Evolutionary conservation across 2,329 filamentous ascomycete species (phyloP).

Genomic region (Beauveria australis): DNA sequence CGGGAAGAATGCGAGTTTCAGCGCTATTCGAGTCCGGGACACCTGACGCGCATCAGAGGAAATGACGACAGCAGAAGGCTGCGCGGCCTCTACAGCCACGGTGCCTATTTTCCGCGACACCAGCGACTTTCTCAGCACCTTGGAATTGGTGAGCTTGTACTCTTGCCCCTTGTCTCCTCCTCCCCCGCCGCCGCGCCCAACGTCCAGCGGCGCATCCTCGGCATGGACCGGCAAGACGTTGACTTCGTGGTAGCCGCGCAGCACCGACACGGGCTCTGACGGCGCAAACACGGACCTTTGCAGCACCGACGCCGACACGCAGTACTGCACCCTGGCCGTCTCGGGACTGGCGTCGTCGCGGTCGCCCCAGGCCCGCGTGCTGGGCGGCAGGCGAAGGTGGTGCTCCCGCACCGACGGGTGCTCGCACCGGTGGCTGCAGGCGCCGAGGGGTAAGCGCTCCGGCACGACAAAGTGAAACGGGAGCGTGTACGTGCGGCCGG

Average conservation of each 20-base stretch:
- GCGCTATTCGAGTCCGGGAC: background rate
- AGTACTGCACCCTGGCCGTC: slow-evolving; percentile 2
- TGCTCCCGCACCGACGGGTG: background rate
- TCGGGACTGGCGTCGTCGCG: slow-evolving; percentile 2
- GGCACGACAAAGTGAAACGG: slow-evolving; percentile 7
- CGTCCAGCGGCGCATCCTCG: slow-evolving; percentile 1
- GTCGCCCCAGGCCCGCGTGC: background rate
- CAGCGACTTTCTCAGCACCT: background rate
- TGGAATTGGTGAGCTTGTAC: background rate
- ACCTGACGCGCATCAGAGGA: background rate
- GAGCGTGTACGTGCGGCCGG: background rate
- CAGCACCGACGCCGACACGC: background rate
- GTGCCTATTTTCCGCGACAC: background rate
- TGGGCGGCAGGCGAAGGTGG: slow-evolving; percentile 4
- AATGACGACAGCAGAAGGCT: background rate
- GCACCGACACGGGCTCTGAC: background rate
- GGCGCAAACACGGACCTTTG: background rate
- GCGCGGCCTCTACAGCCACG: background rate
- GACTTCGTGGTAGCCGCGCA: background rate
- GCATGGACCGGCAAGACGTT: background rate
- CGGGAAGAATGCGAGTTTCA: background rate
- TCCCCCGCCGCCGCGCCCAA: background rate
- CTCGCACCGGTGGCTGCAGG: background rate
- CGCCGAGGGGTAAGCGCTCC: background rate
- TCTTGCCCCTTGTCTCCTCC: background rate